Percentiles rank a stretch among this genome's conserved stretches.
phyloP scores from a whole-genome alignment of 139 green algal genomes.

The Desmodesmus armatus region DNA sequence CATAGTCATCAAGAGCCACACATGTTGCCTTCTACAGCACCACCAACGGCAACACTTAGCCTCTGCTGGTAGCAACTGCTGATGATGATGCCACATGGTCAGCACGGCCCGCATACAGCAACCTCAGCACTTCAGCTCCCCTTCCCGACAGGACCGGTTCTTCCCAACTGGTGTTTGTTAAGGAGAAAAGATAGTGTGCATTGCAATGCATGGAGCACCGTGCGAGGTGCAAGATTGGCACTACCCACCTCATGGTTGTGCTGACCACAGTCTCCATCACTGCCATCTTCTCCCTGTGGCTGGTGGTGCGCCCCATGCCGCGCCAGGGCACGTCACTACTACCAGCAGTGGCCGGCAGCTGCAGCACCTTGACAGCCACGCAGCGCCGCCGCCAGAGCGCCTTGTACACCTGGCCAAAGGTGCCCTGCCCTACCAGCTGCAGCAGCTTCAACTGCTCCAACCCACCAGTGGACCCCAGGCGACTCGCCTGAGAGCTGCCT shows the following conservation, averaged over 20 bases:
- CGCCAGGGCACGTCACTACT: slow-evolving; percentile 15
- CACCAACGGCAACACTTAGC: too few relatives aligned
- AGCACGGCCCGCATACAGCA: too few relatives aligned
- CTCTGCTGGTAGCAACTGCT: too few relatives aligned
- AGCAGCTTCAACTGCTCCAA: slow-evolving; percentile 30
- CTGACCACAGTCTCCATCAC: slow-evolving; percentile 66
- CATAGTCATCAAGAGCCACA: too few relatives aligned
- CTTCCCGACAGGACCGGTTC: too few relatives aligned
- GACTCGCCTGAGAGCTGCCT: neutral
- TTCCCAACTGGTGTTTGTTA: too few relatives aligned
- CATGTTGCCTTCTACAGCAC: too few relatives aligned
- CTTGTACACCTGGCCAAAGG: slow-evolving; percentile 43
- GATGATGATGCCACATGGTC: too few relatives aligned
- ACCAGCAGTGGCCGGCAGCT: slow-evolving; percentile 34
- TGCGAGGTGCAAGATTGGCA: too few relatives aligned
- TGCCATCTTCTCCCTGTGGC: slow-evolving; percentile 51
- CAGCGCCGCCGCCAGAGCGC: slow-evolving; percentile 34
- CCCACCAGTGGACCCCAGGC: neutral
- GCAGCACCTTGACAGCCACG: slow-evolving; percentile 43
- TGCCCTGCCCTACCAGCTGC: slow-evolving; percentile 36
- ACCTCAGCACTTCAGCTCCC: too few relatives aligned
- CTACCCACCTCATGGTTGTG: slow-evolving; percentile 48
- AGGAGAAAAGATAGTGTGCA: too few relatives aligned
- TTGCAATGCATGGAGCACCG: too few relatives aligned
- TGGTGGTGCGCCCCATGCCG: neutral